A percentile compares a stretch with the other conserved stretches of the same genome.
phyloP scores from a whole-genome alignment of 768 basidiomycete genomes.

The Auricularia sp. region DNA sequence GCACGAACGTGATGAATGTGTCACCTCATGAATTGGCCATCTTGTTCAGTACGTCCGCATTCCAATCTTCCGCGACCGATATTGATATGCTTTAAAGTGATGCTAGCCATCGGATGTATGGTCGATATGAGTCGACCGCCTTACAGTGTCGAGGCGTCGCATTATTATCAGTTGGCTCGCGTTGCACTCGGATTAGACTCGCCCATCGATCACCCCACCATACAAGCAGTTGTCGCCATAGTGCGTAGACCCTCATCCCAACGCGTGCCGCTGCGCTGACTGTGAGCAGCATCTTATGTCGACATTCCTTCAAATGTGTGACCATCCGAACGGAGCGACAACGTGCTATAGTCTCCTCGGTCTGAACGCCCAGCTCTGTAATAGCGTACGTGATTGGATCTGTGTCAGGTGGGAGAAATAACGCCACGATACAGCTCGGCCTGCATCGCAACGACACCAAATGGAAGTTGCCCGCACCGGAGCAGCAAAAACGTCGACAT shows the following conservation, averaged over 20 bases:
- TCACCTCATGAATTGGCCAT: slow-evolving; percentile 34
- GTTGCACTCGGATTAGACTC: no score
- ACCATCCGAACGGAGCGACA: background rate
- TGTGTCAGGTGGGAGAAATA: background rate
- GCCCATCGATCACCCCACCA: background rate
- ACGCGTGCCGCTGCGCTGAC: background rate
- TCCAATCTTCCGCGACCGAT: slow-evolving; percentile 24
- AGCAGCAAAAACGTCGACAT: background rate
- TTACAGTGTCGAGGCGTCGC: no score
- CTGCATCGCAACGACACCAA: background rate
- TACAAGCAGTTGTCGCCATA: background rate
- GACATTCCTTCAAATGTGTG: background rate
- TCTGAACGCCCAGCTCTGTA: background rate
- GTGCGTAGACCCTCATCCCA: background rate
- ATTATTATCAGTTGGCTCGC: no score
- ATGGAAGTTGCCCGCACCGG: background rate
- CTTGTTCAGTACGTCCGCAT: slow-evolving; percentile 32
- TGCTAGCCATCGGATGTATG: slow-evolving; percentile 17
- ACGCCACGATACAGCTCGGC: background rate
- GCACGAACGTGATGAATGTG: background rate
- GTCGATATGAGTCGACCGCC: no score
- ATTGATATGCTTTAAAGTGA: slow-evolving; percentile 20
- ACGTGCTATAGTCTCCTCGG: background rate
- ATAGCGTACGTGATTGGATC: background rate
- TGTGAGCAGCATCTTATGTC: background rate